phyloP scores from a whole-genome alignment of 768 basidiomycete genomes.

The Bullera alba region DNA sequence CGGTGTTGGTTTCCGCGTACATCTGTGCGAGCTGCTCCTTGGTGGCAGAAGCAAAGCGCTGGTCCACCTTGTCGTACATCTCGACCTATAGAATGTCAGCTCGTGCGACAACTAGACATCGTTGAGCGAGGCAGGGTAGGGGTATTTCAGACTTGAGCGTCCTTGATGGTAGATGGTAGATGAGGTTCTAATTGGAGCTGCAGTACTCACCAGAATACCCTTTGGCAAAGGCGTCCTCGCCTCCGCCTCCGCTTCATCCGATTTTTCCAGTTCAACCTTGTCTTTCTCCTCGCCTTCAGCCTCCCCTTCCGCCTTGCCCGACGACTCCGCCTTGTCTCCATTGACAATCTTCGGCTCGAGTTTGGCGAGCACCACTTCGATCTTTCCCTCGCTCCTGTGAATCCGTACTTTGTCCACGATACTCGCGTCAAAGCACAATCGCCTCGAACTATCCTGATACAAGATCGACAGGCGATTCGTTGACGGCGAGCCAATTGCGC shows the following conservation, averaged over 20 bases:
- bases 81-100: slow-evolving; percentile 45
- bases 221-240: slow-evolving; percentile 21
- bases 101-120: too few species aligned
- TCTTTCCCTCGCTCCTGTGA: slow-evolving; percentile 71
- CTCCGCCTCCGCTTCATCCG: slow-evolving; percentile 1
- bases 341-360: not conserved
- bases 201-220: slow-evolving; percentile 41
- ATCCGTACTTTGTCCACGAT: slow-evolving; percentile 75
- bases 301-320: slow-evolving; percentile 7
- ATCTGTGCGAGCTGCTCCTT: slow-evolving; percentile 35
- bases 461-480: slow-evolving; percentile 73
- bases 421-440: slow-evolving; percentile 82
- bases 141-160: too few species aligned
- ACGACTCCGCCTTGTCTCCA: slow-evolving; percentile 1
- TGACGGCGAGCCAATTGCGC: slow-evolving; percentile 20
- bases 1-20: slow-evolving; percentile 4
- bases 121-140: too few species aligned
- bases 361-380: slow-evolving; percentile 66
- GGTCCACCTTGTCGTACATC: slow-evolving; percentile 37
- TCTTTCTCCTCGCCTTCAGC: slow-evolving; percentile 7
- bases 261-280: slow-evolving; percentile 4
- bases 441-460: slow-evolving; percentile 78
- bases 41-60: slow-evolving; percentile 38
- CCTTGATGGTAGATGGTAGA: slow-evolving; percentile 4
- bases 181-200: not conserved